phyloP scores from a whole-genome alignment of 257 asterid genomes.

The Galeopsis tetrahit region DNA sequence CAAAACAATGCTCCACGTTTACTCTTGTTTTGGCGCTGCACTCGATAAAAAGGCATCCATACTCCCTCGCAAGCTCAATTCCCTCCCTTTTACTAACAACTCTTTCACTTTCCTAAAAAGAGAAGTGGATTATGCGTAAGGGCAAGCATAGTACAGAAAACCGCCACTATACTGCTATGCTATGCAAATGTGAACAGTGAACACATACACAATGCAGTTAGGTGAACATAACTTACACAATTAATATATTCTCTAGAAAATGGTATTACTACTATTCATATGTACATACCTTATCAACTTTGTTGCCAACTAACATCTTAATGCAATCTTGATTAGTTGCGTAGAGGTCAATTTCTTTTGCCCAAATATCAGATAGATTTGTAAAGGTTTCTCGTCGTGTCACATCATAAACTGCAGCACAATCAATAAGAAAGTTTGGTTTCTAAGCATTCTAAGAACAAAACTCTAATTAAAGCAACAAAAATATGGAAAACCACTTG shows the following conservation, averaged over 20 bases:
- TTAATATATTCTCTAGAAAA: not conserved
- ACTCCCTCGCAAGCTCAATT: slow-evolving; percentile 80
- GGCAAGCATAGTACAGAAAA: not conserved
- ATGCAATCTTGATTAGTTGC: slow-evolving; percentile 89
- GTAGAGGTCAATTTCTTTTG: slow-evolving; percentile 85
- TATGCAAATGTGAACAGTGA: not conserved
- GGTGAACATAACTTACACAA: not conserved
- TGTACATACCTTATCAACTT: slow-evolving; percentile 78
- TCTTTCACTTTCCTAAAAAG: slow-evolving; percentile 75
- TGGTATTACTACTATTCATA: not conserved
- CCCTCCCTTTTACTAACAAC: slow-evolving; percentile 93
- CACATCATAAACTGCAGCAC: slow-evolving; percentile 77
- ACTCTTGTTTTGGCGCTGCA: slow-evolving; percentile 94
- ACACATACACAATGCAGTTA: not conserved
- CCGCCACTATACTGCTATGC: not conserved
- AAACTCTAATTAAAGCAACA: slow-evolving; percentile 15
- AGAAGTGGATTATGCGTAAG: slow-evolving; percentile 9
- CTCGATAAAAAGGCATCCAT: slow-evolving; percentile 90
- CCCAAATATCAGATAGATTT: slow-evolving; percentile 89
- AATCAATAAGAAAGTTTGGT: not conserved
- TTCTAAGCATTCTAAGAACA: not conserved
- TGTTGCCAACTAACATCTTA: slow-evolving; percentile 96
- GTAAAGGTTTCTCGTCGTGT: slow-evolving; percentile 87
- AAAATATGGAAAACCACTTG: slow-evolving; percentile 3
- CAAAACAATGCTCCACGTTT: slow-evolving; percentile 96